These are phyloP conservation scores for Eucalyptus pauciflora DNA, from an alignment of 345 rosid genomes.

Conservation along the genomic window DNA sequence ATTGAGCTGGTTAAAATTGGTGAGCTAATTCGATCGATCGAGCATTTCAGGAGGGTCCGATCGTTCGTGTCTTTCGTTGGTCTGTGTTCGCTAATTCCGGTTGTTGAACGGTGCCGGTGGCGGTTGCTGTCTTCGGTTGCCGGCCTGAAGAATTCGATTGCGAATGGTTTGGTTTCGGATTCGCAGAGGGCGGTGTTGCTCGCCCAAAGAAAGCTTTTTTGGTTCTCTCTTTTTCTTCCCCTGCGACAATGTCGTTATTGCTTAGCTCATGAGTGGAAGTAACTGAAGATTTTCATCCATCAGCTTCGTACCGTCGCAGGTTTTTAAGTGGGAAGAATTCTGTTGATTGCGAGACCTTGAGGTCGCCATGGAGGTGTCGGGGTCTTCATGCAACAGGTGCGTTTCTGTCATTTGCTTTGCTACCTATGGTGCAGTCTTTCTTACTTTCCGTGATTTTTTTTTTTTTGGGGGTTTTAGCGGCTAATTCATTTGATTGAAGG, in stretches of 20 bases:
- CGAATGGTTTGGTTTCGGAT: background rate
- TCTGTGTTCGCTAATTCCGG: background rate
- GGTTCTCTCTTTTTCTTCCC: background rate
- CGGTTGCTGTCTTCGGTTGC: constrained; percentile 15
- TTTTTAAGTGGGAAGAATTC: background rate
- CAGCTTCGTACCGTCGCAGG: constrained; percentile 21
- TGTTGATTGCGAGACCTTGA: constrained; percentile 9
- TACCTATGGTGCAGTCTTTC: background rate
- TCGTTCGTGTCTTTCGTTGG: background rate
- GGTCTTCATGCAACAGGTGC: constrained; percentile 62
- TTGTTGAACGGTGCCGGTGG: constrained; percentile 31
- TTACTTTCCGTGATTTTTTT: background rate
- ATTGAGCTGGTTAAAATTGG: background rate
- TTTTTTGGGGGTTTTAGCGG: too few species aligned
- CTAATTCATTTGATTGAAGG: background rate
- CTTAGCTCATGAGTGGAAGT: background rate
- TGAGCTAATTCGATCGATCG: constrained; percentile 6
- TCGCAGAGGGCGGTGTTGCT: background rate
- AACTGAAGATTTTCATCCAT: background rate
- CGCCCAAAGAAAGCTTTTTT: constrained; percentile 19
- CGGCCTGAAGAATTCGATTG: background rate
- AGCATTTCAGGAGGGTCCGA: background rate
- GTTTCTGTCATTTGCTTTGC: background rate
- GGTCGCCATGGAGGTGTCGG: constrained; percentile 20
- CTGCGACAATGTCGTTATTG: background rate